Evolutionary conservation across 2,329 filamentous ascomycete genomes (phyloP), one percentile per base, ranked within the genome.

Genomic region (Ceratocystis smalleyi): DNA sequence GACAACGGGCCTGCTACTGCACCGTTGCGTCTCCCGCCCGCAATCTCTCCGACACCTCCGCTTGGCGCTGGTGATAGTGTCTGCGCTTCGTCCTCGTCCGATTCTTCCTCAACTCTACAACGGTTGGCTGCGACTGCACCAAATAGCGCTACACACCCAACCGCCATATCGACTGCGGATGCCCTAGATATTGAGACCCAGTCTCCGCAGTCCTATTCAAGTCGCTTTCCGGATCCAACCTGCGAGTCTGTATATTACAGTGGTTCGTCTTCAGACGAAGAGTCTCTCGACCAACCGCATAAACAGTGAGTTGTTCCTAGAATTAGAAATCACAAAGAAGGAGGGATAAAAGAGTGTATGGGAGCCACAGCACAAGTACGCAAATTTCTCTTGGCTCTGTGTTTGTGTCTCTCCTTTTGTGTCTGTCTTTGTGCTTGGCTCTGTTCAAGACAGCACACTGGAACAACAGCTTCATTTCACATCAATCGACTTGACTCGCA

Each of bases 191-290:
- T 19, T n/a, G 24, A 63, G 49, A 24, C 35, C 4, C 49, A 57
- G 62, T 55, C 64, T 19, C 64, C 40, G 32, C 64, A 45, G 43
- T 65, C 64, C 22, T 59, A 49, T 45, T 62, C 65, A 2, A 32
- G 32, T 35, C 65, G 49, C 35, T 66, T 61, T 19, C 55, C 65
- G 15, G 43, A 66, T 57, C 47, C 51, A 19, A 59, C 35, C 12
- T 32, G 61, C 47, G 57, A 63, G 47, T 61, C 65, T 59, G 61
- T 59, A 12, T 66, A 61, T 27, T 59, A 59, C 57, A 64, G 55
- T 22, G 65, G 64, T 43, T 64, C 65, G 32, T 64, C 62, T 35
- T n/a, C 49, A 5, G 65, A 66, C 15, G 65, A 66, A 6, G 64
- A 40, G 15, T 66, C 65, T 27, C 59, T 59, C n/a, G 59, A 64